Base-by-base conservation (phyloP, 2,329 filamentous ascomycete species). In the Fusarium sp. region DNA sequence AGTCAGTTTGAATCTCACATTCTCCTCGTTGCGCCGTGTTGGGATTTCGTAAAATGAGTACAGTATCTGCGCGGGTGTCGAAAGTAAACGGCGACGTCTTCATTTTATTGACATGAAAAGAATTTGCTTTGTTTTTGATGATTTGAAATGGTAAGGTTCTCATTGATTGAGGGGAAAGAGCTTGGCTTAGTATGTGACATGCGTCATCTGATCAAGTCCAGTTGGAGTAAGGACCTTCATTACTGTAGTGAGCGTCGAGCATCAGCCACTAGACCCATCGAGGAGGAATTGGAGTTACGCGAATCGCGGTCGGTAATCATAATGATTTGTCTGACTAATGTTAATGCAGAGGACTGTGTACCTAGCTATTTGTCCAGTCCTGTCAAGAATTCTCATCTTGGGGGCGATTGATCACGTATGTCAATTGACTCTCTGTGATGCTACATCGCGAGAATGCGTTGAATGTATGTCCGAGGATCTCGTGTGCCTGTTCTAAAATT, bases 201-300 rank as follows among this genome's bases (percentile, higher is more conserved):
- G 63, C 63, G 63, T 66, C 63, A 66, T 66, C 63, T 55, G 56
- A 66, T 62, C 47, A 53, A 45, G 43, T 61, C 53, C 45, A 53
- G 54, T 66, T 66, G 63, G 62, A 66, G 63, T 62, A 66, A 62
- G 34, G 32, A 42, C 50, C 22, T 52, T 52, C 47, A 38, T 40
- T 40, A 27, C 32, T 44, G 43, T 42, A 45, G 29, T 44, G 61
- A 66, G 27, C 62, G 15, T 60, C 47, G 29, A 47, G 20, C 47
- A 49, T 44, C 43, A 54, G 49, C 55, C 61, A 16, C 62, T 66
- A 66, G 62, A 54, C 62, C 38, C 34, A 46, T 61, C 10, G n/a
- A 66, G 44, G 42, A 25, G 54, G 12, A n/a, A 14, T 30, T 52
- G 51, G 45, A 57, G 60, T 65, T 46, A 42, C 27, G 18, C 51